A percentile compares a stretch with the other conserved stretches of the same genome.
These are phyloP conservation scores for Syzygium grande DNA, from an alignment of 345 rosid genomes.

Conservation along the genomic window DNA sequence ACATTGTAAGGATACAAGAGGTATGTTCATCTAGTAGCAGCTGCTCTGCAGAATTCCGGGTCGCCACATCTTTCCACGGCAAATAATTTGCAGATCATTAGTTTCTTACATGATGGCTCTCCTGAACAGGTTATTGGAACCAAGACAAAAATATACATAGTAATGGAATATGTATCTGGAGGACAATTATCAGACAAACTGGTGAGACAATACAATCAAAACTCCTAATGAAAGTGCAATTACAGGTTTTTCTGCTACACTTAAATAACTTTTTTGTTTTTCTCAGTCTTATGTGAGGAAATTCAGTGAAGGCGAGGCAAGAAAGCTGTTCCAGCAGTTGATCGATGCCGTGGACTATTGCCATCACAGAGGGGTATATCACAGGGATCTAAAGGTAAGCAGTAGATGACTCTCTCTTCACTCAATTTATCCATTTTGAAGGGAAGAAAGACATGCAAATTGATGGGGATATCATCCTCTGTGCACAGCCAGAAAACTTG, in stretches of 20 bases:
- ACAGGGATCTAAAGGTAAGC: conserved; percentile 78
- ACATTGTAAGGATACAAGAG: conserved; percentile 75
- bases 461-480: background rate
- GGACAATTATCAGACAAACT: conserved; percentile 82
- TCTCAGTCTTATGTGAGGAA: conserved; percentile 41
- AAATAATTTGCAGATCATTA: background rate
- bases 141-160: conserved; percentile 74
- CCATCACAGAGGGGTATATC: conserved; percentile 84
- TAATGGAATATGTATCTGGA: conserved; percentile 80
- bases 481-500: conserved; percentile 75
- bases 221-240: background rate
- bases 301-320: conserved; percentile 60
- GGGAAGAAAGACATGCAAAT: background rate
- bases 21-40: conserved; percentile 8
- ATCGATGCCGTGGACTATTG: conserved; percentile 86
- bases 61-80: background rate
- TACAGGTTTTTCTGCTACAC: background rate
- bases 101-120: background rate
- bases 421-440: background rate
- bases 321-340: conserved; percentile 71
- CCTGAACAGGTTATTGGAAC: conserved; percentile 66
- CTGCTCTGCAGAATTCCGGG: background rate
- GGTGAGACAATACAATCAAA: conserved; percentile 24
- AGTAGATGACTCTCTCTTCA: background rate
- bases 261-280: background rate